Evolutionary conservation across 2,329 filamentous ascomycete genomes (phyloP), one percentile per base, ranked within the genome.

Genomic region (Pseudocercospora vitis): DNA sequence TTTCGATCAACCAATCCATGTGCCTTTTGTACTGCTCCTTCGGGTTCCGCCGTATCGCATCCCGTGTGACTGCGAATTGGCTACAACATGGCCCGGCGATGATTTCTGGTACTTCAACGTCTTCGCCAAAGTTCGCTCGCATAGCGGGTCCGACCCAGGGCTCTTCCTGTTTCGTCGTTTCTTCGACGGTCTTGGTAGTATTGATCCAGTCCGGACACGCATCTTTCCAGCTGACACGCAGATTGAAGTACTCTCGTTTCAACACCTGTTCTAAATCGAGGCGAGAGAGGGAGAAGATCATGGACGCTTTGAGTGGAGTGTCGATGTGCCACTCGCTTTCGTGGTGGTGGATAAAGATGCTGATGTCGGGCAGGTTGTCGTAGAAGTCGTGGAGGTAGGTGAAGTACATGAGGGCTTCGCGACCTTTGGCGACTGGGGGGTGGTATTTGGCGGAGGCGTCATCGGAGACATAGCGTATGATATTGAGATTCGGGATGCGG

Each of bases 321-420:
- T 63, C 60, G 26, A 61, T 47, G 26, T 63, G 60, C 60, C 60
- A 63, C 16, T 57, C 46, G 3, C 28, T 48, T 21, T 61, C 59
- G 18, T 58, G 52, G 19, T 51, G 49, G 37, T 63, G 60, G 1
- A 58, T 32, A 33, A 63, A 61, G 40, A 63, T 60, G 28, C 37
- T 57, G 18, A 63, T 35, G 28, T 63, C 58, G 1, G 56, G 50
- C 3, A 63, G 52, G 7, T 45, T 9, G 33, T 63, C 50, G 54
- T 63, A 61, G 48, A 57, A 58, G 31, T 63, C 57, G 55, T 55
- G 40, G 2, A 63, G 29, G 24, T 61, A 63, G 4, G 60, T 61
- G n/a, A 61, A 50, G 23, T 61, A 61, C 50, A 63, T 63, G 8
- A 63, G 28, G 2, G 60, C 59, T 48, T 63, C 60, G 9, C 57